Base-by-base conservation (phyloP, 2,329 filamentous ascomycete genomes). In the Dactylella cylindrospora region DNA sequence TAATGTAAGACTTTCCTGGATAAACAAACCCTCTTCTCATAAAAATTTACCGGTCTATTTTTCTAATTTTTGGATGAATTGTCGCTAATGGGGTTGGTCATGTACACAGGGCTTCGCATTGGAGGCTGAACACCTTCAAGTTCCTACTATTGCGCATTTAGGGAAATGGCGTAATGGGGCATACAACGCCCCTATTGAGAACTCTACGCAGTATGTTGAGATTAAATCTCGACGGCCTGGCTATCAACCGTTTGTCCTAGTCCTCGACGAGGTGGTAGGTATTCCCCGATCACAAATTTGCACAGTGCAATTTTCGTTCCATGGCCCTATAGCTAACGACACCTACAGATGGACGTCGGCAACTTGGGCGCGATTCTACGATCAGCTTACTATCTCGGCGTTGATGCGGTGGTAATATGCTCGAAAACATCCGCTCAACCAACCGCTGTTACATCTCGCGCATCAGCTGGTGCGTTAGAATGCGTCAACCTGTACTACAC, bases 281-380 rank as follows among this genome's bases (percentile, higher is more conserved):
- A 6, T 15, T 6, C 15, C 20, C 9, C 7, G 8, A 23, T n/a
- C 12, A n/a, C 26, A 1, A 13, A 2, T 5, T 22, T 28, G 6
- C 15, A 5, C 20, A 28, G n/a, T 29, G 13, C 20, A 13, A 7
- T 15, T 22, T 45, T 13, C 15, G 23, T 46, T n/a, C 39, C 3
- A 68, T 23, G 31, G 17, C 13, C n/a, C n/a, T 29, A 45, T 35
- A 13, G 29, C 71, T 79, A 33, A 71, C 76, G 10, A 28, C 17
- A 76, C 47, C 73, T 73, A n/a, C 70, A 79, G 53, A 75, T 89
- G 7, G 91, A 98, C 70, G 86, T 90, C 0, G 90, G 88, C 20
- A 98, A 98, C 70, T 76, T 97, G 0, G 93, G 93, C 33, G 89
- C 84, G 17, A 91, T 97, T 60, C 78, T 97, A 35, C 86, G 93